These are phyloP conservation scores for Plasmopara halstedii DNA, from an alignment of 352 stramenopile species.

Conservation along the genomic window DNA sequence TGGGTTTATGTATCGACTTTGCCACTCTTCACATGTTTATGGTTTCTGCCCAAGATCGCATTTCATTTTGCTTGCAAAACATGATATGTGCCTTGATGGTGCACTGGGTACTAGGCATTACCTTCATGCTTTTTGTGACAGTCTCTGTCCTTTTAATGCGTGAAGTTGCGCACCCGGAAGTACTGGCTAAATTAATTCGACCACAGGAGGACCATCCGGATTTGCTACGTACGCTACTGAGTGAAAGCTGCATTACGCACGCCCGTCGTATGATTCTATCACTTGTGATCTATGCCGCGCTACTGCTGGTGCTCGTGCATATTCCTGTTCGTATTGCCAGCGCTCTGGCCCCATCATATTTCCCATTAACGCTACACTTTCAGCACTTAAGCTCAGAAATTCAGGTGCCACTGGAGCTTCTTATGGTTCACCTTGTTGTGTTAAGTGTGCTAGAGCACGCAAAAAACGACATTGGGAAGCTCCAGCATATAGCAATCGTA, in stretches of 20 bases:
- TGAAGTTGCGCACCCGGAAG: slow-evolving; percentile 93
- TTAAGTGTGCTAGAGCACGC: slow-evolving; percentile 90
- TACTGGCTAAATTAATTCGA: slow-evolving; percentile 82
- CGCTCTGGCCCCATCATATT: slow-evolving; percentile 38
- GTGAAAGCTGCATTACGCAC: slow-evolving; percentile 91
- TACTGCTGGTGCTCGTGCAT: slow-evolving; percentile 86
- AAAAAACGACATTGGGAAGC: slow-evolving; percentile 78
- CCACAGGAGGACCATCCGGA: slow-evolving; percentile 96
- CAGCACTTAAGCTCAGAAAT: slow-evolving; percentile 91
- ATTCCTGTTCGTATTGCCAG: slow-evolving; percentile 68
- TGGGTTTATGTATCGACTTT: slow-evolving; percentile 92
- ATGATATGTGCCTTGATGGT: slow-evolving; percentile 91
- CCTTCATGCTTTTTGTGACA: slow-evolving; percentile 97
- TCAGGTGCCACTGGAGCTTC: slow-evolving; percentile 94
- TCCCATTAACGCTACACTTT: slow-evolving; percentile 82
- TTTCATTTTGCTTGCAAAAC: slow-evolving; percentile 76
- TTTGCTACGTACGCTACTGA: slow-evolving; percentile 91
- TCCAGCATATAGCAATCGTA: slow-evolving; percentile 58
- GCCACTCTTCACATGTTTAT: slow-evolving; percentile 89
- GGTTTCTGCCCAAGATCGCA: slow-evolving; percentile 58
- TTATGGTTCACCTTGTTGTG: slow-evolving; percentile 93
- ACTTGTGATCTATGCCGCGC: slow-evolving; percentile 84
- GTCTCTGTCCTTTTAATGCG: slow-evolving; percentile 92
- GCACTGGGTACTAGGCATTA: slow-evolving; percentile 96
- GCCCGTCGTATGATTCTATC: slow-evolving; percentile 91